Evolutionary conservation across 768 basidiomycete genomes (phyloP), one percentile per base, ranked within the genome.

Genomic region (Mycena kentingensis): DNA sequence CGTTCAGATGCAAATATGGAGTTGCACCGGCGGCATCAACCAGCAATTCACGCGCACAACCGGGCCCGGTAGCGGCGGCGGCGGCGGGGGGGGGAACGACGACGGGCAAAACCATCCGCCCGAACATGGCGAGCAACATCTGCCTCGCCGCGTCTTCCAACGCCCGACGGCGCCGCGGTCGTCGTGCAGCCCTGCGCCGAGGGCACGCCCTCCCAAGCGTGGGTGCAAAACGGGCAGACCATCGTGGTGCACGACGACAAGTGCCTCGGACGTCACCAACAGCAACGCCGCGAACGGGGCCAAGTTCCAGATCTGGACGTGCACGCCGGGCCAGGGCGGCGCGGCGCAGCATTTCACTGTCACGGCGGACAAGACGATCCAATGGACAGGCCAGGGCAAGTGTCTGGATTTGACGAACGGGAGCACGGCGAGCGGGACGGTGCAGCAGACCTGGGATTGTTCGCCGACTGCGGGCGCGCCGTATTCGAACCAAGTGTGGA

Each of bases 401-500:
- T 64, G 60, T 43, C n/a, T 58, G 35, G 64, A 65, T 45, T 45
- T 65, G 21, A 48, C 63, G 11, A 43, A 41, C 31, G 60, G 64
- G 4, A 55, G 44, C 44, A 39, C 54, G 22, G 32, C 56, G 5
- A 49, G 52, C 32, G 63, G 63, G 12, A 65, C 62, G 22, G 48
- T 37, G 43, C 29, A 42, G 21, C 26, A 37, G 28, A 21, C 24
- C n/a, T 49, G 49, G 49, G 32, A 16, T 25, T 51, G 49, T 35
- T n/a, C n/a, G n/a, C n/a, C n/a, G n/a, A n/a, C n/a, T n/a, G n/a
- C n/a, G n/a, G 18, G 38, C 10, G 11, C 41, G 18, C 41, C 41
- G 12, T 43, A 51, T 7, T 34, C 24, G 50, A 77, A 61, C 15
- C 73, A 79, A 3, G 68, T 51, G 19, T 51, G 49, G 49, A 51